phyloP scores from a whole-genome alignment of 1,284 basidiomycete genomes.

The Ceratobasidium sp. region DNA sequence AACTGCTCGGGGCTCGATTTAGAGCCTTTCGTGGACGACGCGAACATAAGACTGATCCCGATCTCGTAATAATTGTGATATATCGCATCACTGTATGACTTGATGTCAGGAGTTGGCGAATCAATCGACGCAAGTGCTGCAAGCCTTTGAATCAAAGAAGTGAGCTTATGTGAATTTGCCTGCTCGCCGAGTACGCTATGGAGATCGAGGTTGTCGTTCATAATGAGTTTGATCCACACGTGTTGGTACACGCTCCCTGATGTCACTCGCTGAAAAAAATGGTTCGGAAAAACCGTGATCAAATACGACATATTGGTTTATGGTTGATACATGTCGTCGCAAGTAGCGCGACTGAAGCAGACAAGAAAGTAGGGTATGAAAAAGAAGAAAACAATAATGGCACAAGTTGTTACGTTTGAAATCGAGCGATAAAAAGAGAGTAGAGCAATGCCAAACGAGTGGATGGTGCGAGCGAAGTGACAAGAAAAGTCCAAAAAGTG shows the following conservation, averaged over 20 bases:
- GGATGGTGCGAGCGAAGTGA: constrained; percentile 9
- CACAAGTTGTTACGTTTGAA: constrained; percentile 32
- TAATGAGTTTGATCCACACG: constrained; percentile 8
- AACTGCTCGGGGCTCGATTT: constrained; percentile 52
- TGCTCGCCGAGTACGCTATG: constrained; percentile 25
- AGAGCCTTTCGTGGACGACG: constrained; percentile 61
- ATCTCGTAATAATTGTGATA: constrained; percentile 83
- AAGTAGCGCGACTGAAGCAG: constrained; percentile 25
- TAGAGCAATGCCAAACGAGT: constrained; percentile 26
- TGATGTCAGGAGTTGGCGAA: constrained; percentile 62
- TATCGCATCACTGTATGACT: constrained; percentile 78
- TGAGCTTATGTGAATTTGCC: constrained; percentile 20
- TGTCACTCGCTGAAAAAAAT: not conserved
- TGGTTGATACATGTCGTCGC: constrained; percentile 38
- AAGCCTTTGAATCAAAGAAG: constrained; percentile 16
- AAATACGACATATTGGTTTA: constrained; percentile 38
- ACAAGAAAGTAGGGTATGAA: constrained; percentile 35
- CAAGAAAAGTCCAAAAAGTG: constrained; percentile 35
- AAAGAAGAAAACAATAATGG: constrained; percentile 35
- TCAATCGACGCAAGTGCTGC: constrained; percentile 6
- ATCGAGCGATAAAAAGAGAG: constrained; percentile 29
- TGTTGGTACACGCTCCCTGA: constrained; percentile 7
- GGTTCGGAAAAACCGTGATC: constrained; percentile 28
- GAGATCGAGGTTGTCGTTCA: constrained; percentile 34
- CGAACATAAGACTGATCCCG: constrained; percentile 79